Base-by-base conservation (phyloP, 176 grass and related monocot genomes). In the Tillandsia fasciculata region DNA sequence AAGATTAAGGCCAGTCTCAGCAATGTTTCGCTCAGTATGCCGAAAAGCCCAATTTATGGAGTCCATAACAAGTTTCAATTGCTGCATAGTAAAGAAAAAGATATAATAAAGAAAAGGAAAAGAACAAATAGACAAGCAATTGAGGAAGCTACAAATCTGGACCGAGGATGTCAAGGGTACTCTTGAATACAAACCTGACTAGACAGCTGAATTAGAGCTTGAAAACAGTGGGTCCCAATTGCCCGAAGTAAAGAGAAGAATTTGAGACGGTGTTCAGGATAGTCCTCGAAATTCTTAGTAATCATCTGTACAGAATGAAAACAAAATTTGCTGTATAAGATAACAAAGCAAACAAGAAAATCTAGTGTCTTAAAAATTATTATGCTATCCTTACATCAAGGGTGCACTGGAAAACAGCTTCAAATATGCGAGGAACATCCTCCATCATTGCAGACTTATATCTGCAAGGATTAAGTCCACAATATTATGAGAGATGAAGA, bases 41-140 rank as follows among this genome's bases (percentile, higher is more conserved):
- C 95, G 86, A 64, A 94, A 99, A 14, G 95, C 95, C 95, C 95
- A 99, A 51, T 88, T 93, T 67, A 99, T 99, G 0, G 95, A 99
- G 73, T 99, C 95, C 51, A 99, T 91, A 51, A 99, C 95, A 78
- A 99, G 89, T 74, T 99, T 99, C 87, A 99, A 80, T 99, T 99
- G 95, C 95, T 99, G 78, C 53, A 14, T 42, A 7, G 33, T 42
- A 86, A 10, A 82, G 2, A 73, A 52, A 48, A 26, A 74, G 27
- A 22, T 69, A 83, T 67, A 66, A 74, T 61, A 10, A 79, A 66
- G 86, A 52, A 77, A 67, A 66, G 14, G 15, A 57, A 57, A 57
- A 57, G 2, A 57, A 8, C 33, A 42, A 17, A 57, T 13, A 12
- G 8, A 17, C n/a, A 6, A 22, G 56, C 18, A 57, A 61, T 10